Percentiles rank a stretch among this genome's conserved stretches.
Conservation (phyloP, 306 rosid genomes). For the Coriaria nepalensis region DNA sequence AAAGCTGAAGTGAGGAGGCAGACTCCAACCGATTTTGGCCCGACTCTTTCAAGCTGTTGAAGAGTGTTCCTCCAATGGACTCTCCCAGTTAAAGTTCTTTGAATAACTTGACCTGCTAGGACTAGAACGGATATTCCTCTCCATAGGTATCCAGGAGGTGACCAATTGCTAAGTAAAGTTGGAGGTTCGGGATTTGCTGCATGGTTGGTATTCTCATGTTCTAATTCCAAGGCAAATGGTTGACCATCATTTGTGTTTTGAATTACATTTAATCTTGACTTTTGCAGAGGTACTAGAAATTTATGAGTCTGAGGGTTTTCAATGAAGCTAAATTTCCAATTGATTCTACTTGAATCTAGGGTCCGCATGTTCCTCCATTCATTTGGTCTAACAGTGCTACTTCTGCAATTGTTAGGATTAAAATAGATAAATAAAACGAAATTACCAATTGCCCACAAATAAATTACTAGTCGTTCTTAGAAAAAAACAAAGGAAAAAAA, state of each 20-base stretch:
- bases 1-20: slow-evolving; percentile 87
- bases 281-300: slow-evolving; percentile 11
- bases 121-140: slow-evolving; percentile 72
- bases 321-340: slow-evolving; percentile 16
- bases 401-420: slow-evolving; percentile 30
- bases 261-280: slow-evolving; percentile 31
- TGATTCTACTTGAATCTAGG: slow-evolving; percentile 20
- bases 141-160: slow-evolving; percentile 82
- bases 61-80: slow-evolving; percentile 86
- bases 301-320: slow-evolving; percentile 21
- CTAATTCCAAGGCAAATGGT: slow-evolving; percentile 31
- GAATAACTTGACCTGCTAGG: slow-evolving; percentile 73
- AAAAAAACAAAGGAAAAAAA: not conserved
- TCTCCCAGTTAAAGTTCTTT: slow-evolving; percentile 56
- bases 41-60: slow-evolving; percentile 83
- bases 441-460: not conserved
- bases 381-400: slow-evolving; percentile 16
- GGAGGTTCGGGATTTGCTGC: slow-evolving; percentile 20
- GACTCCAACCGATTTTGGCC: slow-evolving; percentile 85
- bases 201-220: slow-evolving; percentile 32
- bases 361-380: slow-evolving; percentile 21
- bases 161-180: slow-evolving; percentile 48
- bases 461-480: not conserved
- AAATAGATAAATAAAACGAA: slow-evolving; percentile 7
- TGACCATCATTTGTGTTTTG: slow-evolving; percentile 41